Evolutionary conservation across 371 early-diverging fungal species (phyloP).

Genomic region (Entomophthora muscae): DNA sequence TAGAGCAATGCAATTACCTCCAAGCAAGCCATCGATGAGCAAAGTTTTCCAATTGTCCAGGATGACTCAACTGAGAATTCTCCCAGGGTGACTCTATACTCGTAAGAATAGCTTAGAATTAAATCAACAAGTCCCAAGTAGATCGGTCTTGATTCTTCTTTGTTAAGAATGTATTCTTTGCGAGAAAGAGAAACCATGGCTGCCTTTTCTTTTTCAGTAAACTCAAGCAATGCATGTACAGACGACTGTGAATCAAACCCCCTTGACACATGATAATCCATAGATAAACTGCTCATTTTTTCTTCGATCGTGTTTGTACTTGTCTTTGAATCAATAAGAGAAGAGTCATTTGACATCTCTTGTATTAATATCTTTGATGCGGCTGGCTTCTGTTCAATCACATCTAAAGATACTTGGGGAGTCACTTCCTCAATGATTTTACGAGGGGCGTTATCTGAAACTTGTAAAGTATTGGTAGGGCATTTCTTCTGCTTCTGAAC

Average conservation of each 20-base stretch:
- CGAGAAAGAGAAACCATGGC: slow-evolving; percentile 61
- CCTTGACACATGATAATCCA: neutral
- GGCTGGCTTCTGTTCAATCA: neutral
- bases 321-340: neutral
- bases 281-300: neutral
- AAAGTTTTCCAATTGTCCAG: slow-evolving; percentile 78
- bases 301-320: neutral
- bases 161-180: slow-evolving; percentile 38
- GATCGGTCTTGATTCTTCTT: slow-evolving; percentile 31
- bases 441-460: neutral
- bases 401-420: neutral
- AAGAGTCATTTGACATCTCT: neutral
- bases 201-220: slow-evolving; percentile 47
- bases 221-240: too few relatives aligned
- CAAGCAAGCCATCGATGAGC: slow-evolving; percentile 58
- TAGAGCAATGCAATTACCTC: slow-evolving; percentile 47
- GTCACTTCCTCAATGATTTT: neutral
- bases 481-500: neutral
- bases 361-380: neutral
- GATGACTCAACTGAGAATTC: slow-evolving; percentile 76
- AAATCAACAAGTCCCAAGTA: slow-evolving; percentile 84
- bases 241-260: too few relatives aligned
- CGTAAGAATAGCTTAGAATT: slow-evolving; percentile 76
- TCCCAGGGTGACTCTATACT: slow-evolving; percentile 65
- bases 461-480: neutral